Evolutionary conservation across 495 filamentous ascomycete species (phyloP).

Genomic region (Achaetomiella virescens): DNA sequence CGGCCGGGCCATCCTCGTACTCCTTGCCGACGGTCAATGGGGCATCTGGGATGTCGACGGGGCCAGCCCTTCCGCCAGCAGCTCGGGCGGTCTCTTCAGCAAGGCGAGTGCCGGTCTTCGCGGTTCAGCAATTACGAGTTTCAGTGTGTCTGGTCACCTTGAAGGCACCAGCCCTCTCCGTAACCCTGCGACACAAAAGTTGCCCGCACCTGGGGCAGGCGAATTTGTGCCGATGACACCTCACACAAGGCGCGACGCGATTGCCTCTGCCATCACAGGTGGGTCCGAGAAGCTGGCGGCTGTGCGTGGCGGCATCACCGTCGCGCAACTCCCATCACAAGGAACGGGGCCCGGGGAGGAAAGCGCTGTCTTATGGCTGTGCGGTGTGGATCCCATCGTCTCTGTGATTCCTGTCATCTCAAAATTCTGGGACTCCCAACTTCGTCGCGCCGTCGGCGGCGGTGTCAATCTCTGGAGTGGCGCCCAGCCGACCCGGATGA

Average conservation of each 20-base stretch:
- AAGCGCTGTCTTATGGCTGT: conserved; percentile 61
- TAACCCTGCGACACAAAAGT: conserved; percentile 43
- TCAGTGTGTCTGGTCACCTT: conserved; percentile 64
- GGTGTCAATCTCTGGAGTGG: conserved; percentile 54
- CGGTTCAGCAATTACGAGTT: conserved; percentile 59
- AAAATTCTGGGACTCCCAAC: conserved; percentile 57
- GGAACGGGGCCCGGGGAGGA: conserved; percentile 53
- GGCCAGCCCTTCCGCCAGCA: conserved; percentile 38
- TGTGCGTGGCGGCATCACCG: conserved; percentile 58
- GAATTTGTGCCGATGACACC: conserved; percentile 80
- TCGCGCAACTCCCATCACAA: conserved; percentile 40
- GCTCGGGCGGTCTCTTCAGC: conserved; percentile 48
- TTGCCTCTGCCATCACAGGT: conserved; percentile 23
- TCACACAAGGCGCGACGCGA: conserved; percentile 58
- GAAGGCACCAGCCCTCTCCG: conserved; percentile 42
- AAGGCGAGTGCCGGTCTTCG: conserved; percentile 53
- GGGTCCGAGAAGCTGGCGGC: conserved; percentile 33
- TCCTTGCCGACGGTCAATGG: conserved; percentile 86
- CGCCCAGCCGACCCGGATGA: conserved; percentile 40
- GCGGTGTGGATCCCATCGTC: conserved; percentile 52
- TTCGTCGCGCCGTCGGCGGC: conserved; percentile 53
- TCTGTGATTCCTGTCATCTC: conserved; percentile 57
- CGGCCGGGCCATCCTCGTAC: conserved; percentile 66
- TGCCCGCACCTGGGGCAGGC: conserved; percentile 27
- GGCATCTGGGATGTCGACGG: conserved; percentile 86